These are phyloP conservation scores for Corchorus capsularis DNA, from an alignment of 345 rosid genomes.

Conservation along the genomic window DNA sequence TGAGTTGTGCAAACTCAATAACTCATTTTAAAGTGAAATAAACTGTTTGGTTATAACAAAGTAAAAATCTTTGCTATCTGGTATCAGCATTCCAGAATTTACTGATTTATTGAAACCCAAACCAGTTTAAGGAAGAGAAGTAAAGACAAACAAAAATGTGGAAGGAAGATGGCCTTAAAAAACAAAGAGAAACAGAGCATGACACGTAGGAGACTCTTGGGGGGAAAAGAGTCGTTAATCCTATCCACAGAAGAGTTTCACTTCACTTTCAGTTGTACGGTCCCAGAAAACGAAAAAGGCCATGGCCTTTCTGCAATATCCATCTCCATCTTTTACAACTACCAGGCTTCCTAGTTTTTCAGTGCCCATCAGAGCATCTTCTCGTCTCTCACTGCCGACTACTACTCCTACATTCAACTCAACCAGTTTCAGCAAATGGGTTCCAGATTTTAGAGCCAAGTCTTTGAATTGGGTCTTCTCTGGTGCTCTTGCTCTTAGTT, in stretches of 20 bases:
- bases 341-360: conserved; percentile 16
- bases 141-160: not conserved
- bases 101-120: not conserved
- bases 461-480: conserved; percentile 57
- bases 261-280: conserved; percentile 3
- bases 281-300: not conserved
- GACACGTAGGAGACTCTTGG: conserved; percentile 2
- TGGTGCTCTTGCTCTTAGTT: conserved; percentile 65
- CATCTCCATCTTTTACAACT: conserved; percentile 25
- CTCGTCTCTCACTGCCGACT: conserved; percentile 30
- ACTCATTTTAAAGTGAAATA: not conserved
- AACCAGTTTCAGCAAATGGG: conserved; percentile 33
- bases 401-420: conserved; percentile 21
- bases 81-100: not conserved
- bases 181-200: not conserved
- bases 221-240: not conserved
- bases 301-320: conserved; percentile 36
- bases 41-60: not conserved
- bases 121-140: not conserved
- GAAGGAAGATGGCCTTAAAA: not conserved
- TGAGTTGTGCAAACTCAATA: not conserved
- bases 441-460: conserved; percentile 47
- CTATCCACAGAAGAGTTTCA: not conserved
- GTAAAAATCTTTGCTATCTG: not conserved
- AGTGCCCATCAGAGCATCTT: conserved; percentile 23